Base-by-base conservation (phyloP, 2,329 filamentous ascomycete species). In the Penicillium italicum region DNA sequence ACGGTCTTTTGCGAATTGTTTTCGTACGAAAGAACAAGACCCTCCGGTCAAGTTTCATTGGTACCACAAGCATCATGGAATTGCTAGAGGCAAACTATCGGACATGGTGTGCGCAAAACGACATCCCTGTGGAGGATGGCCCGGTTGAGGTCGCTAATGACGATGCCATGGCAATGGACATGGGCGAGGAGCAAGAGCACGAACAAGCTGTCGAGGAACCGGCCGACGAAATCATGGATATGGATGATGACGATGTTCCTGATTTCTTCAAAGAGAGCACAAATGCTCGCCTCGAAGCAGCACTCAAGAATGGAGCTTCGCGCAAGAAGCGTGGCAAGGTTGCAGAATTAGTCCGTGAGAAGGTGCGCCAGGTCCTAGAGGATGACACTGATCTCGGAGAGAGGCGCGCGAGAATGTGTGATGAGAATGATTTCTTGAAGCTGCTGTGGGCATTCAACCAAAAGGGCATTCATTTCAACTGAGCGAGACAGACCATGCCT, bases 21-120 rank as follows among this genome's bases (percentile, higher is more conserved):
- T 96, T 96, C 65, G 86, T 89, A 50, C 81, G 94, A 64, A 94
- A 96, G 78, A 97, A 97, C 76, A 91, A 92, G 74, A 96, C 91
- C 1, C 78, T 97, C 51, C 82, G 91, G 37, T 88, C 90, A 5
- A 88, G 85, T 58, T 96, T 91, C 77, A 78, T 95, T 49, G 88
- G 89, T 16, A 91, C 88, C 14, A 87, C 85, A 55, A 90, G 90
- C 64, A 88, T 96, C 1, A 81, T 96, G 69, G 82, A 84, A 53
- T 86, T 97, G 80, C 78, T 96, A 20, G 91, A 95, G 75, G 80
- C 84, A 62, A 97, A 97, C 74, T 97, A 96, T 76, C 82, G 90
- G 60, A 88, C 91, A 2, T 97, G 86, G 82, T 96, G 92, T 72
- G 89, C 91, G 36, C 87, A 95, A 74, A 90, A 96, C 68, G 86